Base-by-base conservation (phyloP, 73 alveolate species). In the Tetrahymena borealis region DNA sequence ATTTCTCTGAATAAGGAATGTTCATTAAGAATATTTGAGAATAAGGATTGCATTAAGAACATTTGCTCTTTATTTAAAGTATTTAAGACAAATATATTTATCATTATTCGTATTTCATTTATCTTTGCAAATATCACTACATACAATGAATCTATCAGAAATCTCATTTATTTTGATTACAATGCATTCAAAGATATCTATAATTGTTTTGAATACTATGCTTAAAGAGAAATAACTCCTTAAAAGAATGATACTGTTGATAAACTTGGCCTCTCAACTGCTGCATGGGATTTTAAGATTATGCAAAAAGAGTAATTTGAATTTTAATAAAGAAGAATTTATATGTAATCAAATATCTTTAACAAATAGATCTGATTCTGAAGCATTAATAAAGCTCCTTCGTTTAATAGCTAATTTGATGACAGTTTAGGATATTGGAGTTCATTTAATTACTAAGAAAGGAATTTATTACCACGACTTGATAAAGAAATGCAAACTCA, bases 211-310 rank as follows among this genome's bases (percentile, higher is more conserved):
- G 95, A 93, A 31, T 93, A 93, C 41, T 93, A 18, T 90, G 90
- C 93, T 90, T n/a, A 78, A 10, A 93, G 91, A 39, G 95, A 93
- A 35, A 39, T 93, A 11, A 41, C 39, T 39, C 95, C 95, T 11
- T 79, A 37, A 39, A 39, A 79, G 24, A 41, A 60, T 16, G 91
- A 39, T 32, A 40, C 91, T 9, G 78, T 93, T 7, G 95, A 93
- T 33, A 38, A 93, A 39, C 78, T 93, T 39, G 91, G 92, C 32
- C 78, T 79, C 20, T 79, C 93, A 39, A 38, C 40, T 18, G 95
- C 95, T 15, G 95, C 95, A 12, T 93, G 95, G 95, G 95, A 93
- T 39, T 93, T 93, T 39, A 79, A 93, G 40, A 93, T 93, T 12
- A 35, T 93, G 91, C 32, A 79, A 85, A 35, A 90, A 79, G 95